Base-by-base conservation (phyloP, 768 basidiomycete species). In the Auricularia sp. region DNA sequence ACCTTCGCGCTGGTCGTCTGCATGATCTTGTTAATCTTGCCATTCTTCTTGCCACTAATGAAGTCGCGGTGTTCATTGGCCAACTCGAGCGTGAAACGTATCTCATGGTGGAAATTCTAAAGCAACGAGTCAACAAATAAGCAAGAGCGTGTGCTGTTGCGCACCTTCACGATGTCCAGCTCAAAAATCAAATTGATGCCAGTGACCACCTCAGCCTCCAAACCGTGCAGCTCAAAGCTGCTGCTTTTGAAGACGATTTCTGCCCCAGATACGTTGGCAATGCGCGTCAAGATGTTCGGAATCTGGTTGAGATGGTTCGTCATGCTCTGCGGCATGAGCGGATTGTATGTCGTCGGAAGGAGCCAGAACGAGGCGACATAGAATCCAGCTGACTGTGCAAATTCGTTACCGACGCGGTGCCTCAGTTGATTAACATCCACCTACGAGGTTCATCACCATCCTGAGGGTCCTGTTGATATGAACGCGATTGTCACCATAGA, bases 11-110 rank as follows among this genome's bases (percentile, higher is more conserved):
- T 91, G 36, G 95, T 90, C 12, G 87, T 88, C 75, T 98, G 94
- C 93, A 98, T 98, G 74, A 98, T 97, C 79, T 98, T 98, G 80
- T 98, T 98, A 75, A 98, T 93, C 78, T 99, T 99, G 65, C 96
- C 96, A 71, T 98, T 98, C 82, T 98, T 98, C 81, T 99, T 99
- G 54, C 96, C 96, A 64, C 90, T 91, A 75, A 99, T 97, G 77
- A 98, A 99, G 70, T 99, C 96, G 65, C 95, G 87, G 69, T 98
- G 95, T 74, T 99, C 97, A 74, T 96, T 96, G 53, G 94, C 90
- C 4, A 98, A 84, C 76, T 99, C 97, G 63, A 98, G 93, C 76
- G 98, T 95, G 79, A 98, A 98, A 61, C 93, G 90, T 67, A 98
- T 93, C 77, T 99, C 96, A 71, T 95, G 94, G 70, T 97, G 93